Evolutionary conservation across 768 basidiomycete genomes (phyloP), one percentile per base, ranked within the genome.

Genomic region (Artomyces pyxidatus): DNA sequence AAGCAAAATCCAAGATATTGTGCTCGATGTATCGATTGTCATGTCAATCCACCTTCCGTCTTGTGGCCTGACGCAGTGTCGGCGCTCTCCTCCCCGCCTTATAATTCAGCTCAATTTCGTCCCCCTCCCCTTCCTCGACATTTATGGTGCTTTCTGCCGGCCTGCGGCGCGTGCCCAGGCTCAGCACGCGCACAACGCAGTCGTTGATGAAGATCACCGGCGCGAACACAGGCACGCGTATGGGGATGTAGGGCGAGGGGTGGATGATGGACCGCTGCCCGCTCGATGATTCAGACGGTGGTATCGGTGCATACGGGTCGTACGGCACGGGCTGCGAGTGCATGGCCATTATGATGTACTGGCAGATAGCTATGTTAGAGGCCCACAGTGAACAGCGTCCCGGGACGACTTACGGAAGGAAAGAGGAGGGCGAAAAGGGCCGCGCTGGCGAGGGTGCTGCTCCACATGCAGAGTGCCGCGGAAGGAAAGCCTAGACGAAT

Each of bases 271-370:
- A 42, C 43, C 23, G 28, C 42, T 37, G 27, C 5, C 55, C 47
- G 8, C 43, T 39, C 27, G 50, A 35, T 49, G 51, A 49, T 25
- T 64, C 30, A 14, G 45, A 49, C 45, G 27, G 55, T 23, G 67
- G 64, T 12, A 64, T 63, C 2, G 87, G 80, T 60, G 78, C 81
- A 60, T 83, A 88, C 6, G 90, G 89, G 61, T 92, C 84, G 22
- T 71, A 55, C 0, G 91, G 91, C 19, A 80, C 68, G 0, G 91
- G 90, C 1, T 71, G 73, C 0, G 88, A 83, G 52, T 84, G 76
- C 71, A 84, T 85, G 11, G 89, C 86, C 73, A 92, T 81, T 55
- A 92, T 87, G 38, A 88, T 81, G 65, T 79, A 90, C 89, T 91
- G 57, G 25, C 14, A 40, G 25, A 23, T 17, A n/a, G n/a, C n/a